Evolutionary conservation across 2,329 filamentous ascomycete genomes (phyloP).

Genomic region (Chaetomium sp.): DNA sequence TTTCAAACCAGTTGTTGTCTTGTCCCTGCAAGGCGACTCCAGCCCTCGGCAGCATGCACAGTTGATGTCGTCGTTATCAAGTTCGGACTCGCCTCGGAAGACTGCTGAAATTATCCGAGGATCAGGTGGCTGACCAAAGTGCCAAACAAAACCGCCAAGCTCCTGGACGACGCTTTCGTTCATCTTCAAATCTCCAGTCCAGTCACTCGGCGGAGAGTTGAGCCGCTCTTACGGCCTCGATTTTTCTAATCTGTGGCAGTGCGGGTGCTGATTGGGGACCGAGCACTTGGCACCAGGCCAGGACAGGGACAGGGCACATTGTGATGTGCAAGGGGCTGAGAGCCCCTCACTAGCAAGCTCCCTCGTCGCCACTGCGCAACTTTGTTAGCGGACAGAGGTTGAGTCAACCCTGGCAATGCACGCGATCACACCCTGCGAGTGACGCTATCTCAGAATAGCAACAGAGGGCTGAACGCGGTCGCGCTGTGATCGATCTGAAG

Average conservation of each 20-base stretch:
- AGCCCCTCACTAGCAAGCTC: not conserved
- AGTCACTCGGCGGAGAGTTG: conserved; percentile 18
- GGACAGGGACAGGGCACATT: not conserved
- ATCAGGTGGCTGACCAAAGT: not conserved
- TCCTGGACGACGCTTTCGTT: not conserved
- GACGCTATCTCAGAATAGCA: conserved; percentile 8
- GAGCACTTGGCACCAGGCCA: not conserved
- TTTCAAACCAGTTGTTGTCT: not conserved
- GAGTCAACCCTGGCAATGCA: not conserved
- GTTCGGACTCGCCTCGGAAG: not conserved
- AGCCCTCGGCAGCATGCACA: not conserved
- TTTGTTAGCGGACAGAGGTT: not conserved
- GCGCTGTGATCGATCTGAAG: not conserved
- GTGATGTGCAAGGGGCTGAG: not conserved
- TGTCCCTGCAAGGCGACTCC: not conserved
- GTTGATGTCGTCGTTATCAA: not conserved
- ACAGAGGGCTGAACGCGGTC: not conserved
- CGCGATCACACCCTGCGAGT: not conserved
- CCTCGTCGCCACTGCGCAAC: not conserved
- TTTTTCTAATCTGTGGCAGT: not conserved
- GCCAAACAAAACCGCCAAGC: not conserved
- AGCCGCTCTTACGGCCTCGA: conserved; percentile 7
- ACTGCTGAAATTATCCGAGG: not conserved
- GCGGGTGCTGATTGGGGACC: conserved; percentile 8
- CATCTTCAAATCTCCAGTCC: not conserved